Base-by-base conservation (phyloP, 345 rosid genomes). In the Raphanus sativus region DNA sequence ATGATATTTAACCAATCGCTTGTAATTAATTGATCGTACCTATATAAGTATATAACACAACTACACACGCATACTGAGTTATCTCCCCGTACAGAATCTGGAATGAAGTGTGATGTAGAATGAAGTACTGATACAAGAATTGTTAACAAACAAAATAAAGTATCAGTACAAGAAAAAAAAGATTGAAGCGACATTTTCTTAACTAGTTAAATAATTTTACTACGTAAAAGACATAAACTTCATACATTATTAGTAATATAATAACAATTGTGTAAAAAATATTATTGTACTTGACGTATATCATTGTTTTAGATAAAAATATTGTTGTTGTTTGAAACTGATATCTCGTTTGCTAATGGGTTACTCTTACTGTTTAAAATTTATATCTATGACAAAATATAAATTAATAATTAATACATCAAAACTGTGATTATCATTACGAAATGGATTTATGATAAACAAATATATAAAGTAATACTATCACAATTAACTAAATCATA, bases 1-100 rank as follows among this genome's bases (percentile, higher is more conserved):
- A 45, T 64, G 71, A 56, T 77, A 64, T 38, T 40, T 70, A 70
- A 70, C 71, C 60, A 71, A 40, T 42, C 32, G 64, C 56, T 54
- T 50, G 15, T 25, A 70, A 70, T 64, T 55, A 70, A 64, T 63
- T 62, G 5, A 29, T 54, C 40, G 32, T 12, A 67, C 60, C 48
- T 28, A 33, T 62, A 15, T 63, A 21, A 21, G 21, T 21, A 21
- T 21, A 21, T 21, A 36, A 61, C 21, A 58, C n/a, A 24, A 58
- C 62, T 4, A 58, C 62, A 65, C 40, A 45, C 60, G 28, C 69
- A 45, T 11, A 17, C 24, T 38, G 40, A 55, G 42, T 36, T 55
- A 54, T 52, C 52, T 50, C 25, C 48, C 42, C 69, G 69, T 54
- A 62, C 54, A 54, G 38, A 64, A 34, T 54, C 61, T 65, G 17